Evolutionary conservation across 768 basidiomycete species (phyloP).

Genomic region (Mycena albidolilacea): DNA sequence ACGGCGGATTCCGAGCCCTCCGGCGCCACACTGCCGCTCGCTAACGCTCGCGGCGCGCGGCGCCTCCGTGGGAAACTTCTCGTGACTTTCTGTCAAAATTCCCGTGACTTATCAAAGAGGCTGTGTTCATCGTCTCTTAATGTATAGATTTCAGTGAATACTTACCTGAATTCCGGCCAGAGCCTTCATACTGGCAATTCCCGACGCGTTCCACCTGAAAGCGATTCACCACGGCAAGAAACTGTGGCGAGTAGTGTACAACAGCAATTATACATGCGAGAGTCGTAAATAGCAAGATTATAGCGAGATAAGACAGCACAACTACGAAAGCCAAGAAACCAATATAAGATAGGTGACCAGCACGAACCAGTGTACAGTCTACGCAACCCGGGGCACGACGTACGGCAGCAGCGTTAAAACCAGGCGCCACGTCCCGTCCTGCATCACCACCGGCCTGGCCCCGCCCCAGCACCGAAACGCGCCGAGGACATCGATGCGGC

Average conservation of each 20-base stretch:
- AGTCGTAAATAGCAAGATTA: constrained; percentile 24
- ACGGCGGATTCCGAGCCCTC: too few relatives aligned
- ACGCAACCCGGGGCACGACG: constrained; percentile 43
- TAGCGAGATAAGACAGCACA: constrained; percentile 12
- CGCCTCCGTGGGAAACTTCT: too few relatives aligned
- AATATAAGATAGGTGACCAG: neutral
- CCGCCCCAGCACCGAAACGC: constrained; percentile 63
- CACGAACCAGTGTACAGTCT: constrained; percentile 1
- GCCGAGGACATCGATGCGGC: constrained; percentile 67
- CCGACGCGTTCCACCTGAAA: too few relatives aligned
- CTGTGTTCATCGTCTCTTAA: too few relatives aligned
- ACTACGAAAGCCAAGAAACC: neutral
- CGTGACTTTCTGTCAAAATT: too few relatives aligned
- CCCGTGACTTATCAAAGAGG: too few relatives aligned
- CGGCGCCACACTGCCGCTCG: too few relatives aligned
- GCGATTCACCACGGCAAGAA: neutral
- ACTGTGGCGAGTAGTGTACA: neutral
- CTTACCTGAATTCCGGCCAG: too few relatives aligned
- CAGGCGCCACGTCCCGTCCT: constrained; percentile 59
- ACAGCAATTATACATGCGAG: neutral
- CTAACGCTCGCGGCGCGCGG: too few relatives aligned
- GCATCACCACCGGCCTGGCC: constrained; percentile 53
- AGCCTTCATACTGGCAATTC: too few relatives aligned
- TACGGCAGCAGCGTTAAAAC: constrained; percentile 62
- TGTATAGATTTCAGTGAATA: too few relatives aligned